Evolutionary conservation across 208 protist genomes (phyloP).

Genomic region (Crithidia bombi): DNA sequence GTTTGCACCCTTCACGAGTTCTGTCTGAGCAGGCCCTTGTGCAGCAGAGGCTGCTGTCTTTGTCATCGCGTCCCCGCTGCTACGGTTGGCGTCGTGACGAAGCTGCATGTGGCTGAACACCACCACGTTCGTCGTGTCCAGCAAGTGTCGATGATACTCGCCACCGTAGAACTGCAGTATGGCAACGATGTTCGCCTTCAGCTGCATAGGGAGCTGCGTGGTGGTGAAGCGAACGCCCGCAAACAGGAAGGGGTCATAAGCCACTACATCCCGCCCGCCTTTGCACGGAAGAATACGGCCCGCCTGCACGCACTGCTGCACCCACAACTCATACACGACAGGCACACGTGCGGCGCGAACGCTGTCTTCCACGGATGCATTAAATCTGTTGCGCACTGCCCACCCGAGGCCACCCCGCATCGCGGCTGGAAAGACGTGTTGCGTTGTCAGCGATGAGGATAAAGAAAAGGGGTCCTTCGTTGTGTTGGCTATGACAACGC

Average conservation of each 20-base stretch:
- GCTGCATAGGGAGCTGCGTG: constrained; percentile 42
- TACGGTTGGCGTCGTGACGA: background rate
- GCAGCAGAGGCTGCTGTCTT: background rate
- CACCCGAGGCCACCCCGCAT: constrained; percentile 3
- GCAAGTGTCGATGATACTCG: constrained; percentile 63
- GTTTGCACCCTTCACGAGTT: background rate
- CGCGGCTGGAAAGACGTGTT: background rate
- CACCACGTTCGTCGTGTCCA: constrained; percentile 52
- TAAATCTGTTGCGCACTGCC: constrained; percentile 8
- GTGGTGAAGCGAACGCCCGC: constrained; percentile 67
- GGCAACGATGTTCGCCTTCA: constrained; percentile 71
- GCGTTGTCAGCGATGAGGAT: too few species aligned
- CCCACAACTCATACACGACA: constrained; percentile 60
- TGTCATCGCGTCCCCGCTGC: too few species aligned
- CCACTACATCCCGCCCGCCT: constrained; percentile 28
- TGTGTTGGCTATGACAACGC: constrained; percentile 37
- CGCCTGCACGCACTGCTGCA: constrained; percentile 41
- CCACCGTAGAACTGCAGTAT: constrained; percentile 73
- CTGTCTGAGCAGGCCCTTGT: too few species aligned
- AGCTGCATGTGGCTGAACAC: constrained; percentile 47
- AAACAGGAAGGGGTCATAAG: constrained; percentile 66
- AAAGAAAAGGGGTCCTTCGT: too few species aligned
- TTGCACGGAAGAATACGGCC: constrained; percentile 15
- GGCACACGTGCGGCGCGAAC: constrained; percentile 49
- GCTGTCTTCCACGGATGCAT: constrained; percentile 8